Conservation (phyloP, 768 basidiomycete genomes). For the Infundibulicybe gibba region DNA sequence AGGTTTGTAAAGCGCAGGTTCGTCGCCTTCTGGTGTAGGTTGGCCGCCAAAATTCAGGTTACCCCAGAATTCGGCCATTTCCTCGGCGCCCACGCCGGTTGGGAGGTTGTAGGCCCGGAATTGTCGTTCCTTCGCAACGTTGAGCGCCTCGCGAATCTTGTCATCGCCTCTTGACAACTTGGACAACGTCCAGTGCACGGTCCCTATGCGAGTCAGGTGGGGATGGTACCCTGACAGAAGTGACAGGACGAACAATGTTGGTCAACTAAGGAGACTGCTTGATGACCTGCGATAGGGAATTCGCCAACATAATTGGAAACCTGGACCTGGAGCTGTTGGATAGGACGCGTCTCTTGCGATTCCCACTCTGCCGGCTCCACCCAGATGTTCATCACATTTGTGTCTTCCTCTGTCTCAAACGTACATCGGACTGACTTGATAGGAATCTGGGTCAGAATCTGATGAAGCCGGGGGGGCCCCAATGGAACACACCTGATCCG, state of each 20-base stretch:
- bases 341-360: constrained; percentile 33
- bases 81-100: constrained; percentile 35
- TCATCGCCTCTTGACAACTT: constrained; percentile 27
- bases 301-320: constrained; percentile 38
- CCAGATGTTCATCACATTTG: constrained; percentile 53
- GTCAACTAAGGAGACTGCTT: constrained; percentile 23
- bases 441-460: neutral
- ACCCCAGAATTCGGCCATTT: constrained; percentile 44
- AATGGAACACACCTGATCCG: constrained; percentile 45
- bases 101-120: constrained; percentile 46
- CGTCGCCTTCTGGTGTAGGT: constrained; percentile 10
- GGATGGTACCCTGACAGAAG: neutral
- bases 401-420: constrained; percentile 51
- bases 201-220: constrained; percentile 41
- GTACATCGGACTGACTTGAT: constrained; percentile 53
- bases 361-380: constrained; percentile 58
- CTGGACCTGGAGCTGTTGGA: constrained; percentile 56
- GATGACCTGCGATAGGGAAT: constrained; percentile 28
- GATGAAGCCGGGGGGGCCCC: neutral
- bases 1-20: constrained; percentile 23
- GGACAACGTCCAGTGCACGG: constrained; percentile 52
- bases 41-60: constrained; percentile 37
- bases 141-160: constrained; percentile 32
- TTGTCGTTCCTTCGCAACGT: constrained; percentile 35
- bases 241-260: constrained; percentile 19